Conservation (phyloP, 192 early-diverging fungal genomes). For the Podila horticola region DNA sequence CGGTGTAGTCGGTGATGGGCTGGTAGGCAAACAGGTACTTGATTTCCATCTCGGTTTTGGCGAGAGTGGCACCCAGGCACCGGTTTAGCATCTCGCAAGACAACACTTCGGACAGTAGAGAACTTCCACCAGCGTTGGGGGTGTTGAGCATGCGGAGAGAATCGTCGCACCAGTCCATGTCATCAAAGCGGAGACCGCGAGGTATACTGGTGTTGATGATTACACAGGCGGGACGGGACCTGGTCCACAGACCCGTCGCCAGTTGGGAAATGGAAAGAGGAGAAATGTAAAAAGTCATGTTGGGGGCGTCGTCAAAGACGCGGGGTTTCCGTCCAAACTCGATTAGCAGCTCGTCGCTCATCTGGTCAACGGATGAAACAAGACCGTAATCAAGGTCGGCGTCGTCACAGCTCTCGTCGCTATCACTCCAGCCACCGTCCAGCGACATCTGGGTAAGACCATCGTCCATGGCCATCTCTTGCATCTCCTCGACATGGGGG, state of each 20-base stretch:
- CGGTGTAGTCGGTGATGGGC: conserved; percentile 62
- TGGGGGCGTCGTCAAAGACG: conserved; percentile 24
- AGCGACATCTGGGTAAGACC: neutral
- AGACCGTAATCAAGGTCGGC: neutral
- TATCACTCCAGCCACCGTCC: conserved; percentile 12
- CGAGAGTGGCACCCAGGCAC: conserved; percentile 52
- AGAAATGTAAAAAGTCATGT: conserved; percentile 36
- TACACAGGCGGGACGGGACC: conserved; percentile 35
- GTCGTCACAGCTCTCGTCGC: conserved; percentile 6
- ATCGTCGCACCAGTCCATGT: conserved; percentile 44
- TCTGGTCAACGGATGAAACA: conserved; percentile 1
- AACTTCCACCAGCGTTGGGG: conserved; percentile 63
- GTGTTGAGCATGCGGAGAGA: conserved; percentile 42
- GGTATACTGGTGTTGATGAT: conserved; percentile 47
- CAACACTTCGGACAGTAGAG: conserved; percentile 57
- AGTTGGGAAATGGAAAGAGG: conserved; percentile 33
- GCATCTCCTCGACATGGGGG: conserved; percentile 17
- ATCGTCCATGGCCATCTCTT: conserved; percentile 6
- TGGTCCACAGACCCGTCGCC: conserved; percentile 20
- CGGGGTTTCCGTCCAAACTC: conserved; percentile 34
- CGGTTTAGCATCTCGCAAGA: conserved; percentile 57
- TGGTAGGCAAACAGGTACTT: conserved; percentile 48
- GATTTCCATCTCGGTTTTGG: conserved; percentile 65
- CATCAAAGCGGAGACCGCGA: conserved; percentile 31
- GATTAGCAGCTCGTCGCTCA: conserved; percentile 14